These are phyloP conservation scores for Azolla pinnata DNA, from an alignment of 75 land plant species.

Conservation along the genomic window DNA sequence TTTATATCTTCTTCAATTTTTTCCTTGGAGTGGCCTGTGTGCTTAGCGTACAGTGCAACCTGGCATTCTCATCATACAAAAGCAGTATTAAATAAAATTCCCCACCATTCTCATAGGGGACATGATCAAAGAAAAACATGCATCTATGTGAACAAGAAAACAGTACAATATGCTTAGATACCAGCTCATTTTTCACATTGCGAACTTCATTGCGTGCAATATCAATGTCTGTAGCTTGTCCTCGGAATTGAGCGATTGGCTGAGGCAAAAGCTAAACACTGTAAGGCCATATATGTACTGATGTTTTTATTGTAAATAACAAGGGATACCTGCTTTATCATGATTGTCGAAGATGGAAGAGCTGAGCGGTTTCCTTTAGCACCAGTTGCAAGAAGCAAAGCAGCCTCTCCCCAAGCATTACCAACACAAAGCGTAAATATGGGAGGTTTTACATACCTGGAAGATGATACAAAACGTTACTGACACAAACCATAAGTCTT, in stretches of 20 bases:
- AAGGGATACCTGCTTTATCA: slow-evolving; percentile 92
- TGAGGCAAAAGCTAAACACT: slow-evolving; percentile 10
- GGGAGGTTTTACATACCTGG: slow-evolving; percentile 67
- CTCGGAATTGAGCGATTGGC: slow-evolving; percentile 81
- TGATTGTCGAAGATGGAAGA: slow-evolving; percentile 85
- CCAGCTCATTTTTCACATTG: slow-evolving; percentile 67
- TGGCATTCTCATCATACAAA: slow-evolving; percentile 15
- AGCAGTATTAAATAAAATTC: too few species aligned
- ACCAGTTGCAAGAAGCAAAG: slow-evolving; percentile 84
- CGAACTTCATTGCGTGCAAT: slow-evolving; percentile 73
- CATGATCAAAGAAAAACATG: too few species aligned
- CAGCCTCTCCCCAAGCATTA: slow-evolving; percentile 99
- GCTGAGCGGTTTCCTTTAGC: slow-evolving; percentile 86
- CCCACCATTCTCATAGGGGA: too few species aligned
- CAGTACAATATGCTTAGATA: slow-evolving; percentile 11
- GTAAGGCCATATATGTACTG: too few species aligned
- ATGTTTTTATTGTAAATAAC: too few species aligned
- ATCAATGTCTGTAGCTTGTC: slow-evolving; percentile 86
- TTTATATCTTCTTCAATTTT: slow-evolving; percentile 79
- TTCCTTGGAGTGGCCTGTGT: slow-evolving; percentile 59
- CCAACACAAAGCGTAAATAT: slow-evolving; percentile 90
- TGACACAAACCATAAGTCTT: not conserved
- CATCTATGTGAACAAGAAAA: too few species aligned
- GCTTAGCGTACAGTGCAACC: slow-evolving; percentile 54
- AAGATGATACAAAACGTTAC: not conserved